Evolutionary conservation across 192 early-diverging fungal species (phyloP).

Genomic region (Piromyces finnis): DNA sequence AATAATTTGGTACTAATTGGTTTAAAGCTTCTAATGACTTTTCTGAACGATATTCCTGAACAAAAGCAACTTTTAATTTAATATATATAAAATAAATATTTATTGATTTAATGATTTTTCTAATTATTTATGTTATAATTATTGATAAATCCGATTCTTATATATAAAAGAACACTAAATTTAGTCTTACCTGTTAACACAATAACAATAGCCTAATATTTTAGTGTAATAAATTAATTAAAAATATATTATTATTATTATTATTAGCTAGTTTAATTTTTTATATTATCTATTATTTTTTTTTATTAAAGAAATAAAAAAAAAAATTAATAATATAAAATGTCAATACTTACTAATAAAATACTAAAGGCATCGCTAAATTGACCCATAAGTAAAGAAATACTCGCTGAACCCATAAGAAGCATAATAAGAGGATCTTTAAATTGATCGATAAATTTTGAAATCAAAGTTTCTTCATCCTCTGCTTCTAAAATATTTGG

Average conservation of each 20-base stretch:
- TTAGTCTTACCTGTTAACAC: constrained; percentile 39
- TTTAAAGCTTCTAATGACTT: constrained; percentile 70
- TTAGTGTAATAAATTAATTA: neutral
- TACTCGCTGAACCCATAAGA: constrained; percentile 47
- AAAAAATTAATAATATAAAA: neutral
- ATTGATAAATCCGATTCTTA: too few species aligned
- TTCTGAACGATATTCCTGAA: constrained; percentile 74
- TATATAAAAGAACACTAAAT: too few species aligned
- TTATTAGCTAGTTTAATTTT: neutral
- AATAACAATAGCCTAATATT: constrained; percentile 48
- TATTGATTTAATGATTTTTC: too few species aligned
- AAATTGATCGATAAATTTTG: constrained; percentile 72
- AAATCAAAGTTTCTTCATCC: constrained; percentile 39
- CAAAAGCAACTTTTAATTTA: constrained; percentile 49
- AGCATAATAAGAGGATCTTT: constrained; percentile 71
- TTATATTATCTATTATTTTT: too few species aligned
- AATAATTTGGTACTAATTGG: constrained; percentile 69
- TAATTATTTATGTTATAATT: too few species aligned
- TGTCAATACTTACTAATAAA: constrained; percentile 40
- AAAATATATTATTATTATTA: neutral
- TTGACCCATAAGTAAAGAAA: constrained; percentile 59
- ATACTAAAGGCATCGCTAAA: constrained; percentile 71
- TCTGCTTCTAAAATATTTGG: constrained; percentile 47
- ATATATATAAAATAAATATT: neutral
- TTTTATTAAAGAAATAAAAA: too few species aligned